Evolutionary conservation across 331 rosid genomes (phyloP).

Genomic region (Stylosanthes scabra): DNA sequence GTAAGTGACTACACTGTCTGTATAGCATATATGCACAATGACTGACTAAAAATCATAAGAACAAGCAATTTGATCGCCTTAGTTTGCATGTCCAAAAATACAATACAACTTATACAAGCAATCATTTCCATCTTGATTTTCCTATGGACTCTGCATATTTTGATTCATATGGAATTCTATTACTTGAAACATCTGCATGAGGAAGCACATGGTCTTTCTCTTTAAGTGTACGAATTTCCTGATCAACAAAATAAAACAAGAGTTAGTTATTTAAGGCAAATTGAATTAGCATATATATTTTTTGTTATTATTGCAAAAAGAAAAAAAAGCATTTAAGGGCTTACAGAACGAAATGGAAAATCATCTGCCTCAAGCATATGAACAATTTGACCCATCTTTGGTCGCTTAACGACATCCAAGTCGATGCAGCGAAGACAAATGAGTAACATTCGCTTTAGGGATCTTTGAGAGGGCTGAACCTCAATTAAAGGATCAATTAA

Average conservation of each 20-base stretch:
- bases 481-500: constrained; percentile 78
- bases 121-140: constrained; percentile 61
- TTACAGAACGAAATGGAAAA: constrained; percentile 90
- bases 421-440: constrained; percentile 94
- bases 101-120: neutral
- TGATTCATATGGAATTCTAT: constrained; percentile 41
- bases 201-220: constrained; percentile 58
- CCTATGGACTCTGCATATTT: constrained; percentile 48
- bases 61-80: constrained; percentile 45
- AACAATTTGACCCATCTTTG: constrained; percentile 98
- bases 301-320: too few relatives aligned
- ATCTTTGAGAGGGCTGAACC: constrained; percentile 76
- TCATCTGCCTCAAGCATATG: constrained; percentile 99
- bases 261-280: constrained; percentile 21
- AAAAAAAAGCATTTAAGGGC: constrained; percentile 13
- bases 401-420: constrained; percentile 84
- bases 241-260: constrained; percentile 12
- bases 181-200: constrained; percentile 46
- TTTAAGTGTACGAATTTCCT: constrained; percentile 78
- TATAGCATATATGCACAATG: constrained; percentile 60
- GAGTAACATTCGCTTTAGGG: constrained; percentile 81
- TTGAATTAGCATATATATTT: neutral
- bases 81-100: constrained; percentile 36
- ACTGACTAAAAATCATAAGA: constrained; percentile 36
- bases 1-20: constrained; percentile 19